These are phyloP conservation scores for Helicostylum pulchrum DNA, from an alignment of 192 early-diverging fungal species.

Conservation along the genomic window DNA sequence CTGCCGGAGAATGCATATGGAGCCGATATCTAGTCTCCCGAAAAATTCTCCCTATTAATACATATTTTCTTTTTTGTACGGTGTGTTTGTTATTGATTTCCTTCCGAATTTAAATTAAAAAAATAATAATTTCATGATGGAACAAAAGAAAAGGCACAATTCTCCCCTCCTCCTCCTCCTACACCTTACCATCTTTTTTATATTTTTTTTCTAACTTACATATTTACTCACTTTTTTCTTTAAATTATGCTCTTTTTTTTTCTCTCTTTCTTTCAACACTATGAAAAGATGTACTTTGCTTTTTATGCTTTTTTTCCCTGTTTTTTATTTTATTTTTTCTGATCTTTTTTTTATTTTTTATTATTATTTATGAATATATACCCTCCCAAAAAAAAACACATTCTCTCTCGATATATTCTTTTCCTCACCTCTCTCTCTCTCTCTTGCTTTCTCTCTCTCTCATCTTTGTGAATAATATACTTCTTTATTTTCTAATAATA, in stretches of 20 bases:
- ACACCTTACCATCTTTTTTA: too few relatives aligned
- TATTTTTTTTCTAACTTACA: not conserved
- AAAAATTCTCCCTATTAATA: constrained; percentile 1
- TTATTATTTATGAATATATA: constrained; percentile 11
- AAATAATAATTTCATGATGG: too few relatives aligned
- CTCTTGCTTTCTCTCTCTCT: not conserved
- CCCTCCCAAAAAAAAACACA: not conserved
- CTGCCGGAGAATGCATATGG: constrained; percentile 11
- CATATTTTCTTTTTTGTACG: constrained; percentile 1
- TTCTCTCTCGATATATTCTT: not conserved
- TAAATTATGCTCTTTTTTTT: not conserved
- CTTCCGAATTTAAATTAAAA: not conserved
- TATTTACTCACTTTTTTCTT: not conserved
- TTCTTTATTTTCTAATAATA: not conserved
- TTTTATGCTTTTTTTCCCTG: not conserved
- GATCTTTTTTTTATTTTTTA: not conserved
- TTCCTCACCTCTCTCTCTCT: not conserved
- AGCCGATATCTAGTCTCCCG: constrained; percentile 7
- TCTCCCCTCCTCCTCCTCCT: too few relatives aligned
- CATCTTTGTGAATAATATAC: not conserved
- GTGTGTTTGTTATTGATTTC: not conserved
- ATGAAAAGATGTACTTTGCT: not conserved
- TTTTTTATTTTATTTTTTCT: not conserved
- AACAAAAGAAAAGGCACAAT: too few relatives aligned
- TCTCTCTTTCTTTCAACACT: not conserved